phyloP scores from a whole-genome alignment of 352 stramenopile species.

The Pythium pyrilobum region DNA sequence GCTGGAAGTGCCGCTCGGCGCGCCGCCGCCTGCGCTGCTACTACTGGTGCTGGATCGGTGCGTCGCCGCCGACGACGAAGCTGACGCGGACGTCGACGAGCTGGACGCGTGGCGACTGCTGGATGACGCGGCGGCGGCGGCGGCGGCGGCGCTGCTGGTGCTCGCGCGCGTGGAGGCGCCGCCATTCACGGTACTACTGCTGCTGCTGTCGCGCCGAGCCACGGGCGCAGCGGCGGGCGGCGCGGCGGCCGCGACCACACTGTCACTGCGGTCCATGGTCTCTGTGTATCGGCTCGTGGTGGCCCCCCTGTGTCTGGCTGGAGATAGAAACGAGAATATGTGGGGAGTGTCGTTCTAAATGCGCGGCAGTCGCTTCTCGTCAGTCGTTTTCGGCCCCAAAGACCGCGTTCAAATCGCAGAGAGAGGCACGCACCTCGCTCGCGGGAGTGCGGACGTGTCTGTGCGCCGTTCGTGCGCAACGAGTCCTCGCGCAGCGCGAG shows the following conservation, averaged over 20 bases:
- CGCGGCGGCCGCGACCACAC: conserved; percentile 10
- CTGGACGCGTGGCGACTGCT: conserved; percentile 6
- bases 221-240: background rate
- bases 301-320: too few relatives aligned
- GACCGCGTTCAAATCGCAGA: too few relatives aligned
- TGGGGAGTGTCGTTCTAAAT: too few relatives aligned
- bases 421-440: too few relatives aligned
- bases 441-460: too few relatives aligned
- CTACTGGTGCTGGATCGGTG: conserved; percentile 15
- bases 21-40: background rate
- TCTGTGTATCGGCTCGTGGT: too few relatives aligned
- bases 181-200: conserved; percentile 10
- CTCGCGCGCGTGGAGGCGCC: conserved; percentile 1
- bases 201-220: conserved; percentile 16
- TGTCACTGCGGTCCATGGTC: conserved; percentile 22
- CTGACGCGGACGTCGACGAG: background rate
- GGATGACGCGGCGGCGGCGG: background rate
- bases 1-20: background rate
- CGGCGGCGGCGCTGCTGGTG: conserved; percentile 6
- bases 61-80: conserved; percentile 10
- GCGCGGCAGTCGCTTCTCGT: background rate
- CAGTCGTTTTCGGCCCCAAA: too few relatives aligned
- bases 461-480: background rate
- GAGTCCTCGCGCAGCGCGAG: background rate
- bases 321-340: too few relatives aligned